Evolutionary conservation across 2,329 filamentous ascomycete genomes (phyloP).

Genomic region (Fusarium metavorans): DNA sequence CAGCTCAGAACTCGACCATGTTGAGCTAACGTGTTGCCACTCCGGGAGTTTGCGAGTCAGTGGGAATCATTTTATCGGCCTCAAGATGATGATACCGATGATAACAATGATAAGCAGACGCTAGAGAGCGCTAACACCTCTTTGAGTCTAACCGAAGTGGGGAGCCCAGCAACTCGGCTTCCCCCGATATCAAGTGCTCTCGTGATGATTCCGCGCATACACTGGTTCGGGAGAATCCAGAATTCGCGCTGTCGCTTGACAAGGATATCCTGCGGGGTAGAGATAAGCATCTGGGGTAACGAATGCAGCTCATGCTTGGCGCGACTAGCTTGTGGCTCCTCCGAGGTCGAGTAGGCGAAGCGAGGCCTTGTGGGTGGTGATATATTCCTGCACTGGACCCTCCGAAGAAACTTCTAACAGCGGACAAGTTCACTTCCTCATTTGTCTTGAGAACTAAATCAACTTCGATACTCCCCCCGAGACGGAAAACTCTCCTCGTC

Average conservation of each 20-base stretch:
- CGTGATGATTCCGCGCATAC: not conserved
- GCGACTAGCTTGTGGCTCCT: not conserved
- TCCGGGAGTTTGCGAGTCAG: not conserved
- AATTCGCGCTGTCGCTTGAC: not conserved
- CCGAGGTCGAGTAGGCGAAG: not conserved
- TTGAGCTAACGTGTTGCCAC: not conserved
- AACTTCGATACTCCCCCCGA: not conserved
- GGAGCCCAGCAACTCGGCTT: constrained; percentile 12
- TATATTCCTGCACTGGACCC: not conserved
- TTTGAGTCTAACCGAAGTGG: not conserved
- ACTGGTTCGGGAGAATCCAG: constrained; percentile 27
- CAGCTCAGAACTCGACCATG: not conserved
- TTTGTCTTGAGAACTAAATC: not conserved
- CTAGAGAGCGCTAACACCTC: not conserved
- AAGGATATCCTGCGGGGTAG: constrained; percentile 9
- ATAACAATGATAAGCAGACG: not conserved
- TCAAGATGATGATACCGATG: not conserved
- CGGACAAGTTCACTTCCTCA: not conserved
- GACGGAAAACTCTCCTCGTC: not conserved
- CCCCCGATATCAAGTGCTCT: constrained; percentile 6
- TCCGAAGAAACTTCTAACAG: not conserved
- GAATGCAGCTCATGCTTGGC: not conserved
- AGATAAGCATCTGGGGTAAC: constrained; percentile 4
- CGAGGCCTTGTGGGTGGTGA: not conserved
- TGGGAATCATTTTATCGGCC: not conserved